These are phyloP conservation scores for Clavariopsis aquatica DNA, from an alignment of 495 filamentous ascomycete genomes.

Conservation along the genomic window DNA sequence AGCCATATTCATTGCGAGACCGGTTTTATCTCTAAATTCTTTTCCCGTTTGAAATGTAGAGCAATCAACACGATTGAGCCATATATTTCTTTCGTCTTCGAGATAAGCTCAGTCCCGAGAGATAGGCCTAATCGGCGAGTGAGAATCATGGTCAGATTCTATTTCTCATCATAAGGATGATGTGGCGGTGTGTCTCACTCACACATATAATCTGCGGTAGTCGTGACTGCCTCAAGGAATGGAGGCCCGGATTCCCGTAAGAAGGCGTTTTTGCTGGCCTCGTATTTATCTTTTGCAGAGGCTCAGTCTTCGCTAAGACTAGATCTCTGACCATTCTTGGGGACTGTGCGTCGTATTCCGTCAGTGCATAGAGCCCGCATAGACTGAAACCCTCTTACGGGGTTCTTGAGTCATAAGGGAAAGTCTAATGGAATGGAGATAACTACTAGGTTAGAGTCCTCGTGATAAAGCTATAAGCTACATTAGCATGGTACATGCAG, in stretches of 20 bases:
- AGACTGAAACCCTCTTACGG: not conserved
- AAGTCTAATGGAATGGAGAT: not conserved
- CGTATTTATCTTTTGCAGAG: not conserved
- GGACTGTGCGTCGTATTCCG: not conserved
- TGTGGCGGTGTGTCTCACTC: not conserved
- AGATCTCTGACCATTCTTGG: not conserved
- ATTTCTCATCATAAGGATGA: not conserved
- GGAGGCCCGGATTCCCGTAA: not conserved
- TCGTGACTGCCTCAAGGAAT: not conserved
- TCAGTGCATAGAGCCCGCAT: not conserved
- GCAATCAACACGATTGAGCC: too few species aligned
- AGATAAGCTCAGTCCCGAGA: not conserved
- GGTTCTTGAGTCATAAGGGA: not conserved
- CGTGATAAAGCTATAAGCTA: not conserved
- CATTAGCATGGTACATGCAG: not conserved
- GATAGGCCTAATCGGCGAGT: not conserved
- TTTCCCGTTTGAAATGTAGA: too few species aligned
- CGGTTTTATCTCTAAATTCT: not conserved
- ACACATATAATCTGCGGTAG: not conserved
- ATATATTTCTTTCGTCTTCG: not conserved
- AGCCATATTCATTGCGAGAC: too few species aligned
- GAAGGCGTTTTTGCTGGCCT: not conserved
- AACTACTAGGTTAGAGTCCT: not conserved
- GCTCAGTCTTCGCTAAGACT: not conserved
- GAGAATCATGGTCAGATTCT: not conserved